phyloP scores from a whole-genome alignment of 2,329 filamentous ascomycete genomes.

The Leptographium radiaticola region DNA sequence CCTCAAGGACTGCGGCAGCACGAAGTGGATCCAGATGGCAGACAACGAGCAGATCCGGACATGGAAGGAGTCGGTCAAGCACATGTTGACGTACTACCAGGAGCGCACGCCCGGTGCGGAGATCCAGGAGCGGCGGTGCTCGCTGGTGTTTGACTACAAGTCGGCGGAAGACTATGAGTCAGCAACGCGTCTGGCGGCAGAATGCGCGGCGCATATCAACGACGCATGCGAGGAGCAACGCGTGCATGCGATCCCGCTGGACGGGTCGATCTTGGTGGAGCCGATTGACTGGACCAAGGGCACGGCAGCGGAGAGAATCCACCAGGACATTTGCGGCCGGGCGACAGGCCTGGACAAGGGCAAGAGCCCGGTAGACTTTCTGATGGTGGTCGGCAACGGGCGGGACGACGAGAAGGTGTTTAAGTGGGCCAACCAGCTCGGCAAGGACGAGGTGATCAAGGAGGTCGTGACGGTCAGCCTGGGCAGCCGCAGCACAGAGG shows the following conservation, averaged over 20 bases:
- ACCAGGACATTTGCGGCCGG: conserved; percentile 39
- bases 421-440: conserved; percentile 77
- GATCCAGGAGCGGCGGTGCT: conserved; percentile 86
- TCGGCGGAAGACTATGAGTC: conserved; percentile 63
- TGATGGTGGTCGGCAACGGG: conserved; percentile 82
- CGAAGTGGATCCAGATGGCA: conserved; percentile 66
- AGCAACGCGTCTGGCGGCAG: conserved; percentile 68
- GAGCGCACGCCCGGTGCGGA: conserved; percentile 80
- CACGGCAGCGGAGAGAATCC: conserved; percentile 65
- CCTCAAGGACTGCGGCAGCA: conserved; percentile 55
- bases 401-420: conserved; percentile 91
- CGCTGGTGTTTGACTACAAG: conserved; percentile 81
- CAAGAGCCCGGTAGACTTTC: conserved; percentile 55
- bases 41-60: conserved; percentile 54
- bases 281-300: conserved; percentile 79
- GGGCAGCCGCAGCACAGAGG: conserved; percentile 78
- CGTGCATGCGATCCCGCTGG: conserved; percentile 70
- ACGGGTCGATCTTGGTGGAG: conserved; percentile 73
- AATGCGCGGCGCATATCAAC: conserved; percentile 91
- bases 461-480: conserved; percentile 77
- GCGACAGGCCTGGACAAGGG: conserved; percentile 20
- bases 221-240: conserved; percentile 75
- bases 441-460: conserved; percentile 42
- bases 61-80: conserved; percentile 76
- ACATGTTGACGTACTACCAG: conserved; percentile 78